These are phyloP conservation scores for Globisporangium canariense DNA, from an alignment of 352 stramenopile genomes.

Conservation along the genomic window DNA sequence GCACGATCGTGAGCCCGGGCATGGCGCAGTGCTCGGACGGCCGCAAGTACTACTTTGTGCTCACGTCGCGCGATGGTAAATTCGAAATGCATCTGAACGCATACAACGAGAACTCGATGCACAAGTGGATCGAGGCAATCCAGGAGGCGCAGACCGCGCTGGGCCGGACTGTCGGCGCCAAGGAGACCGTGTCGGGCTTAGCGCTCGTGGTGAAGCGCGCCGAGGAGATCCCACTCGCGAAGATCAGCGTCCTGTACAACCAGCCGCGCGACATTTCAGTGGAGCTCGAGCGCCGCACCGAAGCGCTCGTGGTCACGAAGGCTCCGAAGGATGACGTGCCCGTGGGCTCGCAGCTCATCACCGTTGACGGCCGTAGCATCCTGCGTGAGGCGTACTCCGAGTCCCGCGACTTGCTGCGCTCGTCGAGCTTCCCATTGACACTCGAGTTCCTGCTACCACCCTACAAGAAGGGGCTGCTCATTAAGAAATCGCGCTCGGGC, in stretches of 20 bases:
- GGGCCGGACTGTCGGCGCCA: conserved; percentile 32
- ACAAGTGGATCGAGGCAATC: conserved; percentile 82
- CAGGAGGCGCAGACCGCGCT: conserved; percentile 72
- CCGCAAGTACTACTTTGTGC: conserved; percentile 82
- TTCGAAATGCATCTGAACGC: conserved; percentile 86
- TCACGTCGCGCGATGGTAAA: conserved; percentile 76
- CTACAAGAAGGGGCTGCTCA: conserved; percentile 74
- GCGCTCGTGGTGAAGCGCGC: conserved; percentile 72
- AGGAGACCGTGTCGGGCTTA: conserved; percentile 57
- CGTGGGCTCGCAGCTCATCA: conserved; percentile 71
- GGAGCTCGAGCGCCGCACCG: conserved; percentile 69
- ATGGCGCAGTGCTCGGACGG: conserved; percentile 81
- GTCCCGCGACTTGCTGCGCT: conserved; percentile 46
- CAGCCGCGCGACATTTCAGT: conserved; percentile 61
- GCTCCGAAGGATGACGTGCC: conserved; percentile 50
- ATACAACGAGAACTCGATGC: conserved; percentile 80
- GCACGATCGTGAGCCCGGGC: conserved; percentile 77
- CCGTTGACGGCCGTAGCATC: conserved; percentile 56
- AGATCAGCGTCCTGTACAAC: conserved; percentile 59
- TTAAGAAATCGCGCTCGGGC: conserved; percentile 83
- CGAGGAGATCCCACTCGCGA: conserved; percentile 73
- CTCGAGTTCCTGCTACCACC: conserved; percentile 80
- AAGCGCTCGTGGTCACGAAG: conserved; percentile 66
- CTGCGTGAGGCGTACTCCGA: conserved; percentile 58
- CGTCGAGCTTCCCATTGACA: conserved; percentile 54